Conservation (phyloP, 2,329 filamentous ascomycete genomes). For the Neocucurbitaria cava region DNA sequence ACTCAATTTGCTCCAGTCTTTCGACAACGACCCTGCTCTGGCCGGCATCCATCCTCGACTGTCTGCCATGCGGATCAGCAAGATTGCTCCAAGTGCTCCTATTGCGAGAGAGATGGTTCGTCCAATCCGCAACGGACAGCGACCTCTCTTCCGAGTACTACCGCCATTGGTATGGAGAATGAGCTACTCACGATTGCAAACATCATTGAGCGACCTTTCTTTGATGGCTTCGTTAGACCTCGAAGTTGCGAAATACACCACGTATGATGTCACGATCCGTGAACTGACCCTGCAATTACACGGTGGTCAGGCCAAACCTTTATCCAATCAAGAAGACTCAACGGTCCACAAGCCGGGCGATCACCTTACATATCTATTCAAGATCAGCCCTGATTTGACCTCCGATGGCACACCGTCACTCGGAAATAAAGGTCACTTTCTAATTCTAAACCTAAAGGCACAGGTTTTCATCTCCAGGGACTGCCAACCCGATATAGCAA, state of each 20-base stretch:
- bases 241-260: constrained; percentile 74
- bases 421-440: constrained; percentile 46
- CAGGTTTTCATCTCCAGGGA: constrained; percentile 62
- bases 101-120: constrained; percentile 65
- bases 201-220: constrained; percentile 58
- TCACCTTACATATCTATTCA: constrained; percentile 77
- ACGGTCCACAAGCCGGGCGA: constrained; percentile 73
- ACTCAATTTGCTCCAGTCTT: constrained; percentile 78
- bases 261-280: constrained; percentile 69
- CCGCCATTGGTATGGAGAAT: constrained; percentile 76
- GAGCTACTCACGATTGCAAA: constrained; percentile 71
- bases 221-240: constrained; percentile 75
- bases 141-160: constrained; percentile 68
- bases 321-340: constrained; percentile 57
- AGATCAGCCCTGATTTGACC: constrained; percentile 56
- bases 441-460: constrained; percentile 68
- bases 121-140: constrained; percentile 69
- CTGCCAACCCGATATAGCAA: constrained; percentile 68
- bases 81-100: constrained; percentile 72
- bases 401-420: constrained; percentile 58
- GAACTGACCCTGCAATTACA: constrained; percentile 64
- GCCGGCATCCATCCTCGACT: constrained; percentile 69
- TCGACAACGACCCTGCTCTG: constrained; percentile 70
- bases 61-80: constrained; percentile 76
- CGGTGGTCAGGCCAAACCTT: constrained; percentile 65